phyloP scores from a whole-genome alignment of 139 green algal genomes.

The Eudorina sp. region DNA sequence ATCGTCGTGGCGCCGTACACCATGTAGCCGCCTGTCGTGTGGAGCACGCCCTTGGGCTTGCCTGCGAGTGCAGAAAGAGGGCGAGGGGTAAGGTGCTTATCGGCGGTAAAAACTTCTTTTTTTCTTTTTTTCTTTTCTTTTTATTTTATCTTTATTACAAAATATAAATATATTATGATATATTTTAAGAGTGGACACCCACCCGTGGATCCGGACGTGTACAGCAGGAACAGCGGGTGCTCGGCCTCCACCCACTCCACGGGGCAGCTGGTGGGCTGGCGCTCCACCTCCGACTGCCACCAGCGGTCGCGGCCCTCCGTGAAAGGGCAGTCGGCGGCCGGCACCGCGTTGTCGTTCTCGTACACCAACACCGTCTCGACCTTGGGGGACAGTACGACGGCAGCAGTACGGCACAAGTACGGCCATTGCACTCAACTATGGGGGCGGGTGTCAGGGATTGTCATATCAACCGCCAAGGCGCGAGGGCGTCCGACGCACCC shows the following conservation, averaged over 20 bases:
- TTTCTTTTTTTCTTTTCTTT: too few species aligned
- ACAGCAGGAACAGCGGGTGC: conserved; percentile 96
- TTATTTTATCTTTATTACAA: too few species aligned
- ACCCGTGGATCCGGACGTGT: conserved; percentile 90
- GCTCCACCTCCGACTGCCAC: conserved; percentile 54
- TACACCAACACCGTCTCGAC: conserved; percentile 79
- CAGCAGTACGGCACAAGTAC: too few species aligned
- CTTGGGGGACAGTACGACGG: too few species aligned
- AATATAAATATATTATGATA: too few species aligned
- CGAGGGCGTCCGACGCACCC: too few species aligned
- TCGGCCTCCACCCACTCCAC: conserved; percentile 93
- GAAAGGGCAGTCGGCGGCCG: conserved; percentile 55
- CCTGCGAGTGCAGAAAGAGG: conserved; percentile 60
- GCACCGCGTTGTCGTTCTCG: conserved; percentile 80
- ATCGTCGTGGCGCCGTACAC: conserved; percentile 75
- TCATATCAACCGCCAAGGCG: too few species aligned
- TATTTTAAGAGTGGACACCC: too few species aligned
- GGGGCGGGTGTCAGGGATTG: too few species aligned
- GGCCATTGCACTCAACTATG: too few species aligned
- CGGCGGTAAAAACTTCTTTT: too few species aligned
- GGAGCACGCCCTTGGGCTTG: conserved; percentile 96
- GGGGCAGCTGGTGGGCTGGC: conserved; percentile 64
- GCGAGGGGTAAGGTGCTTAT: too few species aligned
- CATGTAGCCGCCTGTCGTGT: conserved; percentile 95
- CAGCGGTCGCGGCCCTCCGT: conserved; percentile 48